These are phyloP conservation scores for Diplodia mutila DNA, from an alignment of 2,329 filamentous ascomycete genomes.

Conservation along the genomic window DNA sequence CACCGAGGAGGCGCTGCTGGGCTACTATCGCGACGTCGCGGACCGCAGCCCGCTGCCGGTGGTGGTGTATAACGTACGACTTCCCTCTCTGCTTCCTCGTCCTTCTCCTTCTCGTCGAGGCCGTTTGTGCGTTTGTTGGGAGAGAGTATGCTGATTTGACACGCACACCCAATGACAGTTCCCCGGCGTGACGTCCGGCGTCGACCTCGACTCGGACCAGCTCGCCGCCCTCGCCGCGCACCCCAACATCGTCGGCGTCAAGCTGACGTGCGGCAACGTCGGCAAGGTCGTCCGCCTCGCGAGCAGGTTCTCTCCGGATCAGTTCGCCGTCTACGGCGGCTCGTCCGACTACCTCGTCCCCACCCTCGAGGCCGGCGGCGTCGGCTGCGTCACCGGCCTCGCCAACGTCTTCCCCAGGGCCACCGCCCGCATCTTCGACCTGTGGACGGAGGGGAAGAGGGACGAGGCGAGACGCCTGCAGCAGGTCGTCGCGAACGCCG, in stretches of 20 bases:
- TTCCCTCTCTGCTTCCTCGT: too few species aligned
- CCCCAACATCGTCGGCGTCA: conserved; percentile 65
- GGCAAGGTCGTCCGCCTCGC: conserved; percentile 63
- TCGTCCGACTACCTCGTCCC: conserved; percentile 68
- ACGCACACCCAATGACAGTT: conserved; percentile 53
- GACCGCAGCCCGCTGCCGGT: conserved; percentile 38
- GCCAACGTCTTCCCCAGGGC: conserved; percentile 42
- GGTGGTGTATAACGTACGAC: conserved; percentile 35
- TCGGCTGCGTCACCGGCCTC: conserved; percentile 57
- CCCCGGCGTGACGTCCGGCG: conserved; percentile 68
- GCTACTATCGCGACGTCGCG: conserved; percentile 46
- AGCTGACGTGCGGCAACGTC: conserved; percentile 66
- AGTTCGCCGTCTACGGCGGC: conserved; percentile 68
- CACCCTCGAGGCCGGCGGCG: conserved; percentile 52
- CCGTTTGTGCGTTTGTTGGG: too few species aligned
- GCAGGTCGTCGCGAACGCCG: conserved; percentile 51
- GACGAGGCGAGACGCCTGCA: conserved; percentile 49
- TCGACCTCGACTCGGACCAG: conserved; percentile 68
- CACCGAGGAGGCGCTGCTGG: conserved; percentile 39
- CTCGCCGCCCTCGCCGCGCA: conserved; percentile 60
- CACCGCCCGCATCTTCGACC: conserved; percentile 47
- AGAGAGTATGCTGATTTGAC: too few species aligned
- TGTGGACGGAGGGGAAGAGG: conserved; percentile 45
- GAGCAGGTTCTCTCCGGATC: conserved; percentile 55
- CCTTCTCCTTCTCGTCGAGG: too few species aligned